Evolutionary conservation across 805 yeast species (phyloP).

Genomic region (Kluyveromyces nonfermentans): DNA sequence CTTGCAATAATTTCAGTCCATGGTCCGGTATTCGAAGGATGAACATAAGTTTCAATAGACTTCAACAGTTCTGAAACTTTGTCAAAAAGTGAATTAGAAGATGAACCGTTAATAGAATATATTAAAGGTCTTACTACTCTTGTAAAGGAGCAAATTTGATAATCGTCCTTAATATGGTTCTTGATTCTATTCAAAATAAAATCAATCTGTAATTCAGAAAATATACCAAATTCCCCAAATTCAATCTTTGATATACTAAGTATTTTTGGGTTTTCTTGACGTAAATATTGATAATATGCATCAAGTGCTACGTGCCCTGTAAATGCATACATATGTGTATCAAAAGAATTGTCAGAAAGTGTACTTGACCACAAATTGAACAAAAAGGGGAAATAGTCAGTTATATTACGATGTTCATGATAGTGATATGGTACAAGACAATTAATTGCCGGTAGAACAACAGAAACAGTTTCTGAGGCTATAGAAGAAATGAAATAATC

Average conservation of each 20-base stretch:
- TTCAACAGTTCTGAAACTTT: conserved; percentile 48
- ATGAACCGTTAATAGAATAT: conserved; percentile 49
- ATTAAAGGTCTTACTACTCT: conserved; percentile 40
- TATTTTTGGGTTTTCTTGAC: conserved; percentile 23
- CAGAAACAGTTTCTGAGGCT: conserved; percentile 43
- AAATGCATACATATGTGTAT: conserved; percentile 54
- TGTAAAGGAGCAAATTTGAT: conserved; percentile 34
- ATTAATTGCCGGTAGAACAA: conserved; percentile 43
- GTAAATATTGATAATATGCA: conserved; percentile 27
- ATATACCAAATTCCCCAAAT: conserved; percentile 51
- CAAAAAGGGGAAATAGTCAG: conserved; percentile 53
- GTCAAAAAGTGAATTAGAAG: conserved; percentile 38
- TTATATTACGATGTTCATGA: conserved; percentile 31
- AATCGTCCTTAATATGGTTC: conserved; percentile 30
- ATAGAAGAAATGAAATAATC: conserved; percentile 42
- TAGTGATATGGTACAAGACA: conserved; percentile 42
- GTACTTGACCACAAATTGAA: conserved; percentile 66
- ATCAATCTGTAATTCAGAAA: conserved; percentile 51
- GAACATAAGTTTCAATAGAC: conserved; percentile 71
- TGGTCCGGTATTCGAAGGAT: conserved; percentile 88
- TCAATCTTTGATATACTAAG: conserved; percentile 21
- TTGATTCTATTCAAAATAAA: conserved; percentile 48
- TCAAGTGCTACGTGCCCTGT: conserved; percentile 52
- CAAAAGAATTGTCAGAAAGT: conserved; percentile 41
- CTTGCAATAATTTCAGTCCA: conserved; percentile 72